phyloP scores from a whole-genome alignment of 1,284 basidiomycete genomes.

The Lignosus rhinocerotis region DNA sequence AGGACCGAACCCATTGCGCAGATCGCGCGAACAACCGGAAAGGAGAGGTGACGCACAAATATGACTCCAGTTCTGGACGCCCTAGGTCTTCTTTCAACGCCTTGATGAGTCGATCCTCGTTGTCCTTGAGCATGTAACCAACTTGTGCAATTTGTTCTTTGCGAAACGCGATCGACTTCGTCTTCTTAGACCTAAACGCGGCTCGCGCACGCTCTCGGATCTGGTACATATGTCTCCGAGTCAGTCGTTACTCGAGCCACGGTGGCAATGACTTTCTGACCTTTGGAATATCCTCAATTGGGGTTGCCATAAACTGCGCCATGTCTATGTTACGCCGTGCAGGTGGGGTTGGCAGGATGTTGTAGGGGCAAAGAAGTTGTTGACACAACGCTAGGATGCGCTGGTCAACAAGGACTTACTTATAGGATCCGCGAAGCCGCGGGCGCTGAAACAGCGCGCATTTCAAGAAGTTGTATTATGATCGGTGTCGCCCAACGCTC shows the following conservation, averaged over 20 bases:
- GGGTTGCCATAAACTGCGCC: not conserved
- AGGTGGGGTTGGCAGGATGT: not conserved
- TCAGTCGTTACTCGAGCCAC: not conserved
- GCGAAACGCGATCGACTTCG: slow-evolving; percentile 57
- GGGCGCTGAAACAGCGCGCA: no score
- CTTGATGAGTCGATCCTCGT: slow-evolving; percentile 53
- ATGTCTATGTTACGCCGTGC: not conserved
- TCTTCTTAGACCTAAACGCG: slow-evolving; percentile 60
- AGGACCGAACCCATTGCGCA: not conserved
- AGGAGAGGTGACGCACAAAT: slow-evolving; percentile 46
- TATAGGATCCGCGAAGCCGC: no score
- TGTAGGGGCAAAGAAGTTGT: not conserved
- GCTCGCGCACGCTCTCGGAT: slow-evolving; percentile 51
- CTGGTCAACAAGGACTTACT: no score
- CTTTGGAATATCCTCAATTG: not conserved
- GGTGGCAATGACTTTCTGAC: not conserved
- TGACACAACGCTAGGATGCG: no score
- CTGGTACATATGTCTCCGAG: slow-evolving; percentile 34
- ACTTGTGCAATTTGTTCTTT: slow-evolving; percentile 69
- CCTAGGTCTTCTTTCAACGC: slow-evolving; percentile 58
- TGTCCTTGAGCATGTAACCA: slow-evolving; percentile 66
- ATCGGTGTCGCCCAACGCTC: no score
- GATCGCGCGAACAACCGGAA: no score
- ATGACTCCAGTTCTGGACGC: slow-evolving; percentile 50
- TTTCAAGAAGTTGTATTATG: no score